Evolutionary conservation across 2,329 filamentous ascomycete species (phyloP).

Genomic region (Colletotrichum gigasporum): DNA sequence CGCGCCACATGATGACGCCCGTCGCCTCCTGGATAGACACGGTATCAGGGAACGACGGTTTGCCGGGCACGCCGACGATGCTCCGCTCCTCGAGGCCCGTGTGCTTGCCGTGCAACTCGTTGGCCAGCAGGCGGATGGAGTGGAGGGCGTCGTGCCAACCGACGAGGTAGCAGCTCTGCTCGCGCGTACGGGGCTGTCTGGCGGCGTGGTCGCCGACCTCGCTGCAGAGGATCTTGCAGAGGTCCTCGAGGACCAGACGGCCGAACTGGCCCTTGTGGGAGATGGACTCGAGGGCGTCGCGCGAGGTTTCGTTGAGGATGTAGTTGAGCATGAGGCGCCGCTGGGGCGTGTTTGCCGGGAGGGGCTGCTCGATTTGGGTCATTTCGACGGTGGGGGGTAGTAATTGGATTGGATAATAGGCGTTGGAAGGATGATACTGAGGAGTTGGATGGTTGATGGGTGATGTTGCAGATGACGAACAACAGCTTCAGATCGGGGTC

Average conservation of each 20-base stretch:
- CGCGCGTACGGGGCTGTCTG: neutral
- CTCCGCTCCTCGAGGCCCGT: neutral
- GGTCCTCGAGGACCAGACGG: neutral
- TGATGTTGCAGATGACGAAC: too few species aligned
- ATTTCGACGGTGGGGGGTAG: neutral
- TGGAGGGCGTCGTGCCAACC: constrained; percentile 17
- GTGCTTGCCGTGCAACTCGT: neutral
- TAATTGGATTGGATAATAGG: neutral
- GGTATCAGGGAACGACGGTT: neutral
- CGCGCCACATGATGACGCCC: neutral
- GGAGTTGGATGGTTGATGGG: too few species aligned
- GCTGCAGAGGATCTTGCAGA: neutral
- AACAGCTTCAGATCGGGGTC: too few species aligned
- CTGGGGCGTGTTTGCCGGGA: neutral
- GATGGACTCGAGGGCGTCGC: neutral
- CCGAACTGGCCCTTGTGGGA: neutral
- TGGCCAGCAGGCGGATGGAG: neutral
- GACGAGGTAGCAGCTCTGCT: neutral
- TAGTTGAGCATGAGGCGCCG: neutral
- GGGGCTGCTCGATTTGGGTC: neutral
- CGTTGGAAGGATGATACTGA: too few species aligned
- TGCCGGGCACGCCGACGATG: neutral
- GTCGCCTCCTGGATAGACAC: neutral
- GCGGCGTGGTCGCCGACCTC: neutral
- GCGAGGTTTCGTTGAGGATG: neutral